Evolutionary conservation across 495 filamentous ascomycete genomes (phyloP), one percentile per base, ranked within the genome.

Genomic region (Penicillium argentinense): DNA sequence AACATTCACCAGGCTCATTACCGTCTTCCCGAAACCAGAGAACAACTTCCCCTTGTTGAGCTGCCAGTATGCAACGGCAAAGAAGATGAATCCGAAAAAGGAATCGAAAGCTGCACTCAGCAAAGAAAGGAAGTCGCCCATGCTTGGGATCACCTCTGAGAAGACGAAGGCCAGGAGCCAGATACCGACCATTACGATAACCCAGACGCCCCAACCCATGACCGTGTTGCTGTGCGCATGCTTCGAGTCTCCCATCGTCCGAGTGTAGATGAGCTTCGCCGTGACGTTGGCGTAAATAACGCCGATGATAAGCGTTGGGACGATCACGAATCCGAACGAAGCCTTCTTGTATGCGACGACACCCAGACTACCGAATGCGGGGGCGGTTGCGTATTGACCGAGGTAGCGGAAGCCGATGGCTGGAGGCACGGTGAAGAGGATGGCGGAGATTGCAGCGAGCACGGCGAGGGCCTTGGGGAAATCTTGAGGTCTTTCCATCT

Each of bases 401-500:
- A 82, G 51, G 42, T 78, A 81, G 2, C 64, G 59, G 64, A 80
- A 83, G 8, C 72, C 64, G 17, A 77, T 73, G 5, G 69, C 65
- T 0, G 79, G 75, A 8, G 79, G 77, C 6, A 82, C 69, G 25
- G 73, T 72, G 52, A 79, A 83, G 12, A 80, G 70, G 24, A 71
- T 68, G 23, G 67, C 69, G 4, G 77, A 77, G 48, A 80, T 72
- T 0, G 45, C 55, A 49, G 70, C 46, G 18, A 78, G 60, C 39
- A 80, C 61, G 36, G 72, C 73, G 13, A 74, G 61, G 1, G 79
- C 67, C 42, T 80, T 79, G 51, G 78, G 76, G 38, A 77, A 78
- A 43, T 82, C 75, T 33, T 79, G 71, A 1, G 79, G 79, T 17
- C 59, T 58, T 47, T 76, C 68, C 79, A 83, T 82, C 54, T 83